Percentiles rank a stretch among this genome's conserved stretches.
Conservation (phyloP, 306 rosid species). For the Trichosanthes truncata region DNA sequence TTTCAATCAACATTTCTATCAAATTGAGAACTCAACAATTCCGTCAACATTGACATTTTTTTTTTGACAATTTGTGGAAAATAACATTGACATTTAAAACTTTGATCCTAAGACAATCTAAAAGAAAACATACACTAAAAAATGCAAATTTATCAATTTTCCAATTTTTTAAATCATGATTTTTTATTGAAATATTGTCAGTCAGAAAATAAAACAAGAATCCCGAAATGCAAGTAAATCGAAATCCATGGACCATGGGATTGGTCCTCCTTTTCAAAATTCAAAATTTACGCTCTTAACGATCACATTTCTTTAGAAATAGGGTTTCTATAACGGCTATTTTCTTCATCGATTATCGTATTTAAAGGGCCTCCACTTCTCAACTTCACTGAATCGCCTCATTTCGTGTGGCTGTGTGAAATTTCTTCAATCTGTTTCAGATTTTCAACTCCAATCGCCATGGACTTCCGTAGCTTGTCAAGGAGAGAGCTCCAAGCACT, state of each 20-base stretch:
- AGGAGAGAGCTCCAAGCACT: slow-evolving; percentile 76
- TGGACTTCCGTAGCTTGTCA: slow-evolving; percentile 72
- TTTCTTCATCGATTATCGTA: slow-evolving; percentile 9
- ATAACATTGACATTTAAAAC: too few relatives aligned
- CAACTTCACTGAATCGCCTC: background rate
- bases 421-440: background rate
- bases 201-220: background rate
- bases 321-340: slow-evolving; percentile 28
- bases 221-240: background rate
- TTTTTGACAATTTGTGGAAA: too few relatives aligned
- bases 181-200: too few relatives aligned
- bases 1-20: too few relatives aligned
- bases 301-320: slow-evolving; percentile 18
- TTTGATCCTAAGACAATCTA: too few relatives aligned
- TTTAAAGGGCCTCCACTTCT: background rate
- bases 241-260: background rate
- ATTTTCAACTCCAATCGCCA: slow-evolving; percentile 7
- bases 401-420: background rate
- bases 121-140: too few relatives aligned
- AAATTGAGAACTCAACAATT: too few relatives aligned
- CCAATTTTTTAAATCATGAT: background rate
- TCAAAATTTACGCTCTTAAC: slow-evolving; percentile 35
- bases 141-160: background rate
- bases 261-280: background rate
- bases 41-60: too few relatives aligned